These are phyloP conservation scores for Ephemerocybe angulata DNA, from an alignment of 768 basidiomycete genomes.

Conservation along the genomic window DNA sequence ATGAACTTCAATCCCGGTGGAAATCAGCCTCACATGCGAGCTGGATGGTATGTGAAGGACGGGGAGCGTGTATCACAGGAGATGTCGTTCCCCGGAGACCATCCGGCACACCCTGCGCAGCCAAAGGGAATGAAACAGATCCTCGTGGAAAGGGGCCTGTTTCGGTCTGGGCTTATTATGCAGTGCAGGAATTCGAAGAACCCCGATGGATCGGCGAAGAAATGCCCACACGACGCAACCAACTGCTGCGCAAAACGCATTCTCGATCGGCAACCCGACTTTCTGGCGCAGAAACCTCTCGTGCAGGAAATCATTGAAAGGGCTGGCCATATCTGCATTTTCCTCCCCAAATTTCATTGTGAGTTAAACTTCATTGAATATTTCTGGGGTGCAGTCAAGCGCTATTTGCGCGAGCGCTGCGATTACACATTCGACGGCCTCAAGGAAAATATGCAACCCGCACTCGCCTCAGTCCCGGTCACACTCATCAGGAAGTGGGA, in stretches of 20 bases:
- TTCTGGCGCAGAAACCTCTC: slow-evolving; percentile 15
- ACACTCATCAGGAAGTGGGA: too few species aligned
- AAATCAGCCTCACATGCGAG: too few species aligned
- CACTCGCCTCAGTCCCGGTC: too few species aligned
- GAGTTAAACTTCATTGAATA: slow-evolving; percentile 38
- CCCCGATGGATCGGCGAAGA: too few species aligned
- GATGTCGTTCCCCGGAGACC: slow-evolving; percentile 30
- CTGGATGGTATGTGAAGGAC: too few species aligned
- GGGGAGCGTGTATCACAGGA: slow-evolving; percentile 18
- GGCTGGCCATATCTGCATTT: slow-evolving; percentile 19
- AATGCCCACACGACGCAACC: slow-evolving; percentile 10
- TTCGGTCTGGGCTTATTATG: slow-evolving; percentile 20
- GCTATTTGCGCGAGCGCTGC: not conserved
- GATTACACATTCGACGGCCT: not conserved
- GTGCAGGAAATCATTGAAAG: slow-evolving; percentile 15
- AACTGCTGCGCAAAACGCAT: slow-evolving; percentile 28
- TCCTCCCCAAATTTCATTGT: slow-evolving; percentile 32
- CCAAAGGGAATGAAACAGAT: slow-evolving; percentile 38
- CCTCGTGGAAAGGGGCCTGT: slow-evolving; percentile 22
- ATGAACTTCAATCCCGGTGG: too few species aligned
- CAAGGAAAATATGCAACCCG: not conserved
- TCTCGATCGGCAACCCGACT: slow-evolving; percentile 19
- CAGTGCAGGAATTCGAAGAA: slow-evolving; percentile 32
- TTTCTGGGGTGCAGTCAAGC: slow-evolving; percentile 42
- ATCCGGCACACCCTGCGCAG: slow-evolving; percentile 25